phyloP scores from a whole-genome alignment of 352 stramenopile species.

The Phytophthora pinifolia region DNA sequence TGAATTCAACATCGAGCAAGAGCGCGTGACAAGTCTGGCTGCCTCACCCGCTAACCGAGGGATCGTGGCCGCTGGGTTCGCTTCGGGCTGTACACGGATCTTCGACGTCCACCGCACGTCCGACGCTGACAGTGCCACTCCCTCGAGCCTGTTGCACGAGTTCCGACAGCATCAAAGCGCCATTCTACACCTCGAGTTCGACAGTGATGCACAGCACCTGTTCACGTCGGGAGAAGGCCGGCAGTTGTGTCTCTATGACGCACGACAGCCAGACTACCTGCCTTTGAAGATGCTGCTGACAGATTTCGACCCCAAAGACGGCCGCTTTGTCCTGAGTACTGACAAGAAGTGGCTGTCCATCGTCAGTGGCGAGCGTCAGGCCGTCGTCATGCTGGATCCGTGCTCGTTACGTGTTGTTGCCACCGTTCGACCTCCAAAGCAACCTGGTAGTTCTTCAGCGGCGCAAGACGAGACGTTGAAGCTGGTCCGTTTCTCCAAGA shows the following conservation, averaged over 20 bases:
- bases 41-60: constrained; percentile 39
- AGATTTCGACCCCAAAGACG: constrained; percentile 35
- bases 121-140: not conserved
- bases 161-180: constrained; percentile 85
- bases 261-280: constrained; percentile 42
- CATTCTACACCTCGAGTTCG: constrained; percentile 60
- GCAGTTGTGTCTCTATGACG: constrained; percentile 73
- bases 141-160: constrained; percentile 54
- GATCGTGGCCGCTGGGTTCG: constrained; percentile 77
- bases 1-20: constrained; percentile 81
- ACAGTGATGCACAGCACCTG: constrained; percentile 38
- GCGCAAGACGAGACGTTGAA: constrained; percentile 31
- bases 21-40: constrained; percentile 59
- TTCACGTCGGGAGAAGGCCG: constrained; percentile 56
- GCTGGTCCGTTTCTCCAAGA: constrained; percentile 46
- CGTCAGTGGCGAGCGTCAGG: constrained; percentile 30
- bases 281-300: constrained; percentile 72
- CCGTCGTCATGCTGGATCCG: constrained; percentile 42
- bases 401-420: constrained; percentile 38
- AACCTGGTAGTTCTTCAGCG: not conserved
- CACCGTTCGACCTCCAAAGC: constrained; percentile 38
- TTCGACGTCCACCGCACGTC: constrained; percentile 62
- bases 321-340: constrained; percentile 38
- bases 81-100: constrained; percentile 77
- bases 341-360: constrained; percentile 43